Evolutionary conservation across 129 eudicot species (phyloP), one percentile per base, ranked within the genome.

Genomic region (Lonicera japonica): DNA sequence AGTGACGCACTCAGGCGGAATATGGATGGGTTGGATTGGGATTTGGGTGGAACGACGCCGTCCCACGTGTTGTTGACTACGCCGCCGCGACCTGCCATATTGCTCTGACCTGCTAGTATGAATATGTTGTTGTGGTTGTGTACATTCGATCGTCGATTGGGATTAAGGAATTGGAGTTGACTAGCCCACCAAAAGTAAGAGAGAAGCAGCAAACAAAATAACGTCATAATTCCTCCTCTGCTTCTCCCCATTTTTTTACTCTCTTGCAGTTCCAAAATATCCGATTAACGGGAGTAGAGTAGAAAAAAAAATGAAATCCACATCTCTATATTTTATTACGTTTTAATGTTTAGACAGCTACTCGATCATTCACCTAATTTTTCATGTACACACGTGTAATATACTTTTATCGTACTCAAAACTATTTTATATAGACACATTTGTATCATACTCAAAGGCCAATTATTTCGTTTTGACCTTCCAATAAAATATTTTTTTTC

Each of bases 1-100:
- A 69, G 83, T 16, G 41, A 70, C 7, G 76, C 74, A 46, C 55
- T 68, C 21, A 85, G 85, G 3, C 86, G 85, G 61, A 78, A 78
- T 53, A 86, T 70, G n/a, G 77, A 21, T 11, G 70, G 67, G 47
- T 68, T 79, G 14, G 80, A 74, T 21, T 15, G 56, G 34, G 77
- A 72, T 58, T 76, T 72, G 0, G 71, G 74, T 0, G 94, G 34
- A 21, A 54, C 16, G 21, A 19, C 8, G 21, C 25, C 58, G 29
- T 54, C 36, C 88, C 86, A 82, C 21, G 73, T 70, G 67, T 61
- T 52, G 50, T 81, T 75, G 14, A 72, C 40, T 11, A 76, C 79
- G 13, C 86, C 94, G 8, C 94, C 94, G 58, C 94, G 57, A 48
- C 94, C 88, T 40, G 88, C 68, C 86, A 85, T 85, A 79, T 85